These are phyloP conservation scores for Colletotrichum lindemuthianum DNA, from an alignment of 2,329 filamentous ascomycete species.

Conservation along the genomic window DNA sequence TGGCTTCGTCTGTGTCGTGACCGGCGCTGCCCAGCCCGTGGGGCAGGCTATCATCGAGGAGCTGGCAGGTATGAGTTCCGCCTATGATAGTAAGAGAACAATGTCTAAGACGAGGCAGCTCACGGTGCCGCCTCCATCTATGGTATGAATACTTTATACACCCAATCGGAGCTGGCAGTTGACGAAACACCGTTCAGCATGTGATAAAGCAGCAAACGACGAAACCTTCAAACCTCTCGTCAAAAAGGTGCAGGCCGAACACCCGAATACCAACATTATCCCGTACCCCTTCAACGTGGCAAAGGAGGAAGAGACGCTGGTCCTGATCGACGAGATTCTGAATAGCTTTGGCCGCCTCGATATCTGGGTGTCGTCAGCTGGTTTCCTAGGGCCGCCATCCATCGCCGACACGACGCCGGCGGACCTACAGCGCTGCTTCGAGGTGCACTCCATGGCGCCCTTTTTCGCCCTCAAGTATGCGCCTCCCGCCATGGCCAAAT, in stretches of 20 bases:
- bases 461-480: conserved; percentile 74
- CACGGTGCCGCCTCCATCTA: conserved; percentile 74
- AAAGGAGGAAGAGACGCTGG: conserved; percentile 68
- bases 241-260: conserved; percentile 51
- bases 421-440: conserved; percentile 67
- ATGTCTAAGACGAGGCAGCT: conserved; percentile 49
- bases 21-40: conserved; percentile 68
- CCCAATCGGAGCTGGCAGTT: neutral
- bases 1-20: conserved; percentile 73
- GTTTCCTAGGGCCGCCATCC: conserved; percentile 65
- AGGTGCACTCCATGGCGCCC: conserved; percentile 69
- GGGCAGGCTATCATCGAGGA: conserved; percentile 69
- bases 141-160: conserved; percentile 44
- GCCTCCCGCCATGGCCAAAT: conserved; percentile 71
- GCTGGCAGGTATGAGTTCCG: conserved; percentile 57
- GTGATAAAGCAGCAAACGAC: conserved; percentile 54
- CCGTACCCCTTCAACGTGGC: conserved; percentile 68
- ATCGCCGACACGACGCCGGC: conserved; percentile 65
- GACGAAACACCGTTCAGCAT: conserved; percentile 48
- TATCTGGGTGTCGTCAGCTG: conserved; percentile 68
- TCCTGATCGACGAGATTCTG: conserved; percentile 70
- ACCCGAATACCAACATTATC: conserved; percentile 69
- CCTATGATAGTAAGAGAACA: neutral
- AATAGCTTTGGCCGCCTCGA: conserved; percentile 69
- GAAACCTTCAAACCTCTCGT: conserved; percentile 52